Conservation (phyloP, 306 rosid genomes). For the Spatholobus suberectus region DNA sequence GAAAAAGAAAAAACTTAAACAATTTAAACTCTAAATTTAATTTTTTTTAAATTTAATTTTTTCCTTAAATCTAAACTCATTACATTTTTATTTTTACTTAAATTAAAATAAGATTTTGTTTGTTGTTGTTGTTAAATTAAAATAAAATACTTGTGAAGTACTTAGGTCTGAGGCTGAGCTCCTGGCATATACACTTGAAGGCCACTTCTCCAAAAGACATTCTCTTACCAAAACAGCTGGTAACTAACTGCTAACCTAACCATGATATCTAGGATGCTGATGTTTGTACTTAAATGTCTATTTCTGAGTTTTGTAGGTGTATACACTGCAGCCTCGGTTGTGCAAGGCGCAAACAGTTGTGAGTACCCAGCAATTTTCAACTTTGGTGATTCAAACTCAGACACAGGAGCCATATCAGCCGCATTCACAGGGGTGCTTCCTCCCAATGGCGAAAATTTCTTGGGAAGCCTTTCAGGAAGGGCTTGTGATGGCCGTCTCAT, state of each 20-base stretch:
- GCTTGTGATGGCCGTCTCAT: slow-evolving; percentile 71
- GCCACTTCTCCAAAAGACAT: not conserved
- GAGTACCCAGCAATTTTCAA: slow-evolving; percentile 43
- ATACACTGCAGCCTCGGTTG: not conserved
- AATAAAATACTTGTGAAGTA: not conserved
- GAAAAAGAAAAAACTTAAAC: no score
- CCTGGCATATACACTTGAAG: not conserved
- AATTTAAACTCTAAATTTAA: no score
- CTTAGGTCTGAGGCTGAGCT: not conserved
- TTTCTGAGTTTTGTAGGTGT: not conserved
- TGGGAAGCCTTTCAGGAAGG: slow-evolving; percentile 62
- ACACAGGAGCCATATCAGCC: slow-evolving; percentile 69
- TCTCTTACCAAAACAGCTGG: not conserved
- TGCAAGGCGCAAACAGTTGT: not conserved
- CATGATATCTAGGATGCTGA: not conserved
- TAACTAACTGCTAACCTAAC: not conserved
- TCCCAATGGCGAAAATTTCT: slow-evolving; percentile 74
- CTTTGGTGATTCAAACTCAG: slow-evolving; percentile 86
- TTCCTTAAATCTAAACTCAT: no score
- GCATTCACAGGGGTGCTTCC: slow-evolving; percentile 48
- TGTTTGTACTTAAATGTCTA: not conserved
- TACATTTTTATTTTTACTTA: no score
- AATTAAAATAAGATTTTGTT: no score
- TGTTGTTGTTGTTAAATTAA: no score
- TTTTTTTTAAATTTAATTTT: no score